Evolutionary conservation across 163 green algal species (phyloP).

Genomic region (Scenedesmus sp.): DNA sequence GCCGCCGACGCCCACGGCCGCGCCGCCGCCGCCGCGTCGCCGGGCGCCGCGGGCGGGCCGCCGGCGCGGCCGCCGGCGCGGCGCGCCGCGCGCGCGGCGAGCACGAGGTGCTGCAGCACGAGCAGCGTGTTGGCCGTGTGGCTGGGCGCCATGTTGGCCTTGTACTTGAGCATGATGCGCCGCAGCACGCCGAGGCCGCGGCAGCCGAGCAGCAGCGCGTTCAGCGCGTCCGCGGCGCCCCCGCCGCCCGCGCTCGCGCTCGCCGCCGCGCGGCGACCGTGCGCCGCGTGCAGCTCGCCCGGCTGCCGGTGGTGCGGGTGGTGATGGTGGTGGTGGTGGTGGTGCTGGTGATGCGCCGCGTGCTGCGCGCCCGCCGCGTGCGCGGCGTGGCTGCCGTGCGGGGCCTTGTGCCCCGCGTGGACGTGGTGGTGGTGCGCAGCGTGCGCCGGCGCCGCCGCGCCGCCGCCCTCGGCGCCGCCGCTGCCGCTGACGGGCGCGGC

Average conservation of each 20-base stretch:
- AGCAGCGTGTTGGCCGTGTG: constrained; percentile 36
- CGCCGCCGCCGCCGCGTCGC: background rate
- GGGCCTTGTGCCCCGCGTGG: constrained; percentile 1
- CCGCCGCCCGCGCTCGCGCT: no score
- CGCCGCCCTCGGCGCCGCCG: constrained; percentile 20
- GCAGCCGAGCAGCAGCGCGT: no score
- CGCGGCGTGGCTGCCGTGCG: background rate
- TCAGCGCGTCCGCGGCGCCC: no score
- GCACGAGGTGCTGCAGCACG: constrained; percentile 22
- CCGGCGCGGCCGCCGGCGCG: background rate
- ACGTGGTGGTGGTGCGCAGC: constrained; percentile 7
- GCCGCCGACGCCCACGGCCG: background rate
- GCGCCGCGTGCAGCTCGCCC: constrained; percentile 10
- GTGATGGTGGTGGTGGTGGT: background rate
- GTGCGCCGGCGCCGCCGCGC: no score
- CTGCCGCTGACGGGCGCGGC: no score
- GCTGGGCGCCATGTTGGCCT: constrained; percentile 40
- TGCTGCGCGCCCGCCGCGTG: background rate
- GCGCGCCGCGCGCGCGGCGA: background rate
- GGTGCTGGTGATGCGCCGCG: background rate
- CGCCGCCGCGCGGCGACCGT: background rate
- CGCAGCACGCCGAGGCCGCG: constrained; percentile 17
- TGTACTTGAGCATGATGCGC: constrained; percentile 40
- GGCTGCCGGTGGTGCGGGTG: background rate
- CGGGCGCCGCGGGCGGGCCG: background rate